Percentiles rank a stretch among this genome's conserved stretches.
phyloP scores from a whole-genome alignment of 345 rosid genomes.

The Cochlearia excelsa region DNA sequence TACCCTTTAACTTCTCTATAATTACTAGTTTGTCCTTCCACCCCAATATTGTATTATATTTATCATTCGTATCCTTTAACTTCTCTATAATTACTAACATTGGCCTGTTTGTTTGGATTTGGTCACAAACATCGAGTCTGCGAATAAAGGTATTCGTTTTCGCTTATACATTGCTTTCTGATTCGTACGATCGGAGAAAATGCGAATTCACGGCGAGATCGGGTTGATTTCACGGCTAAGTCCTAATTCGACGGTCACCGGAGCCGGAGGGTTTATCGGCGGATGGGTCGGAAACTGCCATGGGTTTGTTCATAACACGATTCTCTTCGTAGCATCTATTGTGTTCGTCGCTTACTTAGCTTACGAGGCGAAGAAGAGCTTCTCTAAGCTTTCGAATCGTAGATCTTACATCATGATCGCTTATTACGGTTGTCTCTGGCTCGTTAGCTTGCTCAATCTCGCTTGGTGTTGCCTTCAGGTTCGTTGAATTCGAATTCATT shows the following conservation, averaged over 20 bases:
- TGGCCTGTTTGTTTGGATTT: too few relatives aligned
- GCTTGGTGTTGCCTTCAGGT: conserved; percentile 90
- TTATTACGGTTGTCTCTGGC: conserved; percentile 84
- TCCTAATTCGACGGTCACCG: conserved; percentile 39
- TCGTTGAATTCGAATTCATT: conserved; percentile 20
- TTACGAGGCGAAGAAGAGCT: conserved; percentile 70
- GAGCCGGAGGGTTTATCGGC: conserved; percentile 37
- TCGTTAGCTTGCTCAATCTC: conserved; percentile 91
- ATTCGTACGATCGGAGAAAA: conserved; percentile 15
- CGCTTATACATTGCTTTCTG: conserved; percentile 9
- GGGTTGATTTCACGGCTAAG: conserved; percentile 31
- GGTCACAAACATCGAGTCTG: conserved; percentile 17
- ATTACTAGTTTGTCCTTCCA: neutral
- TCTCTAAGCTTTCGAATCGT: conserved; percentile 67
- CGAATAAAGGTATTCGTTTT: neutral
- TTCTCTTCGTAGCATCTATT: conserved; percentile 53
- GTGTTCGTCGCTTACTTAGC: conserved; percentile 66
- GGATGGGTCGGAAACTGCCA: conserved; percentile 81
- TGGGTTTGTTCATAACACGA: conserved; percentile 73
- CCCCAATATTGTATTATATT: neutral
- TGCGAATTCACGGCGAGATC: conserved; percentile 39
- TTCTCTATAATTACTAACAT: too few relatives aligned
- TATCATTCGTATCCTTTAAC: neutral
- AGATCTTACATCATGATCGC: conserved; percentile 85
- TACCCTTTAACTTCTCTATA: neutral